Conservation (phyloP, 2,329 filamentous ascomycete genomes). For the Malbranchea cinnamomea region DNA sequence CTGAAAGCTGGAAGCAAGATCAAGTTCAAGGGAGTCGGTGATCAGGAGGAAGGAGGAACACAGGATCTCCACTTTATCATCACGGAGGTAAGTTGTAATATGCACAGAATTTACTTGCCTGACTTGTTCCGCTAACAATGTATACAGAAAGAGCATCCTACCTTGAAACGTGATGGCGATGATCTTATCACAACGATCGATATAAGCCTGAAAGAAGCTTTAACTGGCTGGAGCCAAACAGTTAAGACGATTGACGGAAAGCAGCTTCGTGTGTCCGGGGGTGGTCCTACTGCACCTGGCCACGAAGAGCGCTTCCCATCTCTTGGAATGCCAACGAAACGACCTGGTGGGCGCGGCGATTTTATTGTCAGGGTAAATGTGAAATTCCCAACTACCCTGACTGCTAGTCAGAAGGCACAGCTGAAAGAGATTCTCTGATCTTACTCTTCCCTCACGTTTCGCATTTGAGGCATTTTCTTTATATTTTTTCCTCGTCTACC, state of each 20-base stretch:
- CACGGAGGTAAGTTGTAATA: constrained; percentile 57
- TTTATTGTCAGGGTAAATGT: constrained; percentile 85
- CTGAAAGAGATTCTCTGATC: constrained; percentile 60
- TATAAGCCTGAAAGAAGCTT: constrained; percentile 77
- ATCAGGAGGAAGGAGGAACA: constrained; percentile 89
- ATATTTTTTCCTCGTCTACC: not conserved
- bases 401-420: constrained; percentile 60
- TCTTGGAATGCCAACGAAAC: constrained; percentile 93
- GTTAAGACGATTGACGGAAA: constrained; percentile 87
- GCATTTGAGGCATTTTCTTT: not conserved
- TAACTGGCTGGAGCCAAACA: constrained; percentile 88
- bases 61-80: constrained; percentile 94
- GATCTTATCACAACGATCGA: constrained; percentile 67
- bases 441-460: not conserved
- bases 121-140: not conserved
- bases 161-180: constrained; percentile 77
- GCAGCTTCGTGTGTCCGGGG: constrained; percentile 62
- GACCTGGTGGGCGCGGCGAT: constrained; percentile 67
- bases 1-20: constrained; percentile 97
- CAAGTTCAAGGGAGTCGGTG: constrained; percentile 93
- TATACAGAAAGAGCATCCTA: constrained; percentile 66
- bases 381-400: constrained; percentile 72
- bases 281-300: constrained; percentile 72
- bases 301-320: constrained; percentile 68
- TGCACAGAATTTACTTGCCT: not conserved